Base-by-base conservation (phyloP, 164 flowering plant genomes). In the Berberis thunbergii region DNA sequence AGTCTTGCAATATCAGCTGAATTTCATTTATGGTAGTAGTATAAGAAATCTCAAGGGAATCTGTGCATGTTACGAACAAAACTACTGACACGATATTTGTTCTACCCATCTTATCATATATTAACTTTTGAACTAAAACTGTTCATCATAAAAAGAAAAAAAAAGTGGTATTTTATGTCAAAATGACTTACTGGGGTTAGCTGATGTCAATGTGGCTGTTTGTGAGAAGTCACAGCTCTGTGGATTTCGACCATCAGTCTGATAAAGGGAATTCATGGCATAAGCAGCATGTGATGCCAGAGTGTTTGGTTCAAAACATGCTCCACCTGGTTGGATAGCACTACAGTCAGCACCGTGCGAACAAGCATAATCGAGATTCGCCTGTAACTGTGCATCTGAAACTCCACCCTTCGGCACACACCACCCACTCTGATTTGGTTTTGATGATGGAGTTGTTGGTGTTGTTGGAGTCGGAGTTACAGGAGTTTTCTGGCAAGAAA, bases 221-320 rank as follows among this genome's bases (percentile, higher is more conserved):
- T 85, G 84, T 8, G 81, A 77, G 81, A 86, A 91, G 66, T 86
- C 89, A 57, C 97, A 91, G 70, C 83, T 79, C 91, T 84, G 81
- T 13, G 89, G 85, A 68, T 83, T 83, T 68, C 70, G 75, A 8
- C 75, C 86, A 4, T 81, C 41, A 9, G 68, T 73, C 67, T 88
- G 97, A 68, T 83, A 90, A 64, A 83, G 82, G 57, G 81, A 83
- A 72, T 90, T 90, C 95, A 90, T 90, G 73, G 92, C 95, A 64
- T 68, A 90, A 52, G 97, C 76, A n/a, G 97, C 92, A 64, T 90
- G 97, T 40, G 92, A 79, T 46, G 65, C 73, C 9, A 87, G 45
- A 0, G 87, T 86, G 76, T 82, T 81, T 13, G 97, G 94, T 64
- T 80, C 79, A 69, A 70, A 90, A 74, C 97, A 90, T 45, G 82